Base-by-base conservation (phyloP, 768 basidiomycete species). In the Lanmaoa rubissima region DNA sequence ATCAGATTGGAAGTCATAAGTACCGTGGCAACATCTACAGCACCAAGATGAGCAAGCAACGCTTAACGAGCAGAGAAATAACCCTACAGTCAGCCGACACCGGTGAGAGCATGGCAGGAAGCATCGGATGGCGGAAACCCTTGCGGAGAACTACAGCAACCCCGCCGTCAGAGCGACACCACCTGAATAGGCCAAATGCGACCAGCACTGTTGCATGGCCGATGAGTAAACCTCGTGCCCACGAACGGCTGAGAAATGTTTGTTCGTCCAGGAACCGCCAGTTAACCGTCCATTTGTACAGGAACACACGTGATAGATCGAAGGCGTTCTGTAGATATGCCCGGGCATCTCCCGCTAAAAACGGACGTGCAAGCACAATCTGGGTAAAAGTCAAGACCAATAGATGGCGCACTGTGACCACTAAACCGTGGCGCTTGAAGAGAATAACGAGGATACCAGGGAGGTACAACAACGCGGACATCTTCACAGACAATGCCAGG, bases 201-300 rank as follows among this genome's bases (percentile, higher is more conserved):
- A 80, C 67, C 38, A 98, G 75, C 5, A 78, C 74, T 0, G 73
- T 71, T 12, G 83, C 69, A 66, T 98, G 95, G 6, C 82, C 84
- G 14, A 81, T 57, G 17, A 98, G 74, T 16, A 99, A 76, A 1
- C 75, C 73, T 41, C 69, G 74, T 1, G 90, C 85, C 74, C 88
- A 89, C 43, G 66, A 69, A 3, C 73, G 69, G 57, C 84, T 87
- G 46, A 92, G 73, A 74, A 98, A 98, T 6, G 76, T 77, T n/a
- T 82, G 76, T 68, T 94, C 90, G 28, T 80, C 76, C 3, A 99
- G 60, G 66, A 96, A 88, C 44, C 94, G 83, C 97, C 97, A 99
- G 68, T 98, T 99, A 54, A 98, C 94, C 0, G 96, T 98, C 96
- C 96, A 99, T 69, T 91, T 86, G 72, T 90, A 97, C 32, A 97